Evolutionary conservation across 2,329 filamentous ascomycete species (phyloP).

Genomic region (Colletotrichum scovillei): DNA sequence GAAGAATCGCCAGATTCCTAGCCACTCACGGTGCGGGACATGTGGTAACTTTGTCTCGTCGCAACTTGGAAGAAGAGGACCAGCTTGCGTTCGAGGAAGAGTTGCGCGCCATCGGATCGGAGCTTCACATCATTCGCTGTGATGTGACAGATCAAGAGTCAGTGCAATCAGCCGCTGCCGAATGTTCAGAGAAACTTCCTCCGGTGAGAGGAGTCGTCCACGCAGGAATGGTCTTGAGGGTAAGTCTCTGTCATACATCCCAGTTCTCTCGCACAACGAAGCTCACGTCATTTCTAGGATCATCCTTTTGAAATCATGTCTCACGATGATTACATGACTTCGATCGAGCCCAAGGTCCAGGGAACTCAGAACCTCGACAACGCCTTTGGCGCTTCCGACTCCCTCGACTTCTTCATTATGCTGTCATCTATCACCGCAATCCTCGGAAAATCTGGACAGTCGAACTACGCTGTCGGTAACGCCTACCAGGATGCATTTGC

Average conservation of each 20-base stretch:
- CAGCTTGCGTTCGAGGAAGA: neutral
- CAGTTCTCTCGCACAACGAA: neutral
- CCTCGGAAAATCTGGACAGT: constrained; percentile 17
- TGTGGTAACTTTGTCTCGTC: constrained; percentile 44
- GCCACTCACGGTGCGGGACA: constrained; percentile 44
- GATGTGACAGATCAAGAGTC: constrained; percentile 41
- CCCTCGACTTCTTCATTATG: constrained; percentile 32
- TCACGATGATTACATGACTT: neutral
- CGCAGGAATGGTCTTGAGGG: constrained; percentile 52
- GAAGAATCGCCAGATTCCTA: constrained; percentile 41
- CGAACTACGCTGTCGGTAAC: constrained; percentile 39
- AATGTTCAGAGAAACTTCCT: constrained; percentile 31
- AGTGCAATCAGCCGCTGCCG: constrained; percentile 24
- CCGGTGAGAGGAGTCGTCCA: constrained; percentile 57
- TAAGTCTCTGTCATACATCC: constrained; percentile 7
- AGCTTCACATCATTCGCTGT: constrained; percentile 45
- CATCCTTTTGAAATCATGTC: constrained; percentile 13
- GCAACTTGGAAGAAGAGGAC: constrained; percentile 32
- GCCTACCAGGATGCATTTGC: constrained; percentile 47
- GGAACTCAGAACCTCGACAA: constrained; percentile 10
- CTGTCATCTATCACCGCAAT: constrained; percentile 23
- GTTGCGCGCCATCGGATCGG: constrained; percentile 31
- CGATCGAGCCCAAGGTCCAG: constrained; percentile 24
- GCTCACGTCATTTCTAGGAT: constrained; percentile 9
- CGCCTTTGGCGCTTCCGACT: neutral